Percentiles rank a stretch among this genome's conserved stretches.
phyloP scores from a whole-genome alignment of 148 eudicot species.

The Simmondsia chinensis region DNA sequence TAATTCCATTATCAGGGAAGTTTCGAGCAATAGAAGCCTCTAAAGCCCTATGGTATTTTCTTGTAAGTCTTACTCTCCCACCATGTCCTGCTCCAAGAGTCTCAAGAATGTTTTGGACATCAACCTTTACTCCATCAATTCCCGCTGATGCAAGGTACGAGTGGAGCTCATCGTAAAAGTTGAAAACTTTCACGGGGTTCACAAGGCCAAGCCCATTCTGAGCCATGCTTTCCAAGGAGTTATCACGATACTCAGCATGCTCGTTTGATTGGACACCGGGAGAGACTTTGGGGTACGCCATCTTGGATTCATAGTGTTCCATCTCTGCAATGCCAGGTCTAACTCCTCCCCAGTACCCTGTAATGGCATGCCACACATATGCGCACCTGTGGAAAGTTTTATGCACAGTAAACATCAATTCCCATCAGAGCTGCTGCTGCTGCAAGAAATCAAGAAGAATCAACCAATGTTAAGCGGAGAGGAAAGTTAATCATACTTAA shows the following conservation, averaged over 20 bases:
- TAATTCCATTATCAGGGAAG: conserved; percentile 77
- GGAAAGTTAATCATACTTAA: conserved; percentile 37
- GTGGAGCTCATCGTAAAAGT: conserved; percentile 71
- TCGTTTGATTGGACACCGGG: conserved; percentile 60
- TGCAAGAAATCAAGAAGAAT: no score
- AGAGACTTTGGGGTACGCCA: conserved; percentile 51
- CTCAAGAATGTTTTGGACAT: conserved; percentile 81
- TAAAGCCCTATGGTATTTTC: conserved; percentile 74
- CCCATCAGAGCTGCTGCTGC: no score
- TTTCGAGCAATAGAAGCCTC: conserved; percentile 71
- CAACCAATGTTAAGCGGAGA: no score
- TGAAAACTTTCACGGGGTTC: conserved; percentile 66
- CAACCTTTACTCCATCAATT: conserved; percentile 88
- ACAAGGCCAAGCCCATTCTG: conserved; percentile 75
- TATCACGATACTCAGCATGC: conserved; percentile 25
- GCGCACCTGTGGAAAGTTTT: conserved; percentile 46
- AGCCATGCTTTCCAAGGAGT: conserved; percentile 42
- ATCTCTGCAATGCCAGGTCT: conserved; percentile 47
- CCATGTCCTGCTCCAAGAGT: conserved; percentile 88
- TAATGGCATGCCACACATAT: conserved; percentile 86
- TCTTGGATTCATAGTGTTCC: conserved; percentile 59
- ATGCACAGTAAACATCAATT: no score
- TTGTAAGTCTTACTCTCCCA: conserved; percentile 69
- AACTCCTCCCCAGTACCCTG: conserved; percentile 94
- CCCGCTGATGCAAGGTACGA: conserved; percentile 75